Evolutionary conservation across 768 basidiomycete species (phyloP).

Genomic region (Daedaleopsis nitida): DNA sequence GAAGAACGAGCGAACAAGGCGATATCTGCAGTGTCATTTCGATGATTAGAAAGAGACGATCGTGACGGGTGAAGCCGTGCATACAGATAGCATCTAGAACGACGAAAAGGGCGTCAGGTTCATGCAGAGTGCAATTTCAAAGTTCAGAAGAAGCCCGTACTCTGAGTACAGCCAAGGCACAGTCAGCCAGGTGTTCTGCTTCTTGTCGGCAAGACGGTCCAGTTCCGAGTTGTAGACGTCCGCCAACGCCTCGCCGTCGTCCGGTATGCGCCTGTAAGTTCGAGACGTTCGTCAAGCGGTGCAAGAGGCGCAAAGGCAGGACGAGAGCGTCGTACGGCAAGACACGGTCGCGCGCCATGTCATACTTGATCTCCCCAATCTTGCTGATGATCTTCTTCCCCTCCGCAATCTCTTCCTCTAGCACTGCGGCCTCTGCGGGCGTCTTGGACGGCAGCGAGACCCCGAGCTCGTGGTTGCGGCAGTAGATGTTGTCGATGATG

Average conservation of each 20-base stretch:
- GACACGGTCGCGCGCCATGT: conserved; percentile 77
- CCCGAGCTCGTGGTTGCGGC: conserved; percentile 64
- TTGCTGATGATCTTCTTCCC: conserved; percentile 77
- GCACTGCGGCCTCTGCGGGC: conserved; percentile 22
- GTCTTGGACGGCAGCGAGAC: conserved; percentile 30
- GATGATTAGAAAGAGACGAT: background rate
- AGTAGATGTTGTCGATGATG: conserved; percentile 76
- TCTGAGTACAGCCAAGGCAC: conserved; percentile 97
- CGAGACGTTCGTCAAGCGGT: background rate
- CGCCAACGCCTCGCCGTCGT: conserved; percentile 73
- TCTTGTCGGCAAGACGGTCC: conserved; percentile 43
- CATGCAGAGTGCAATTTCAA: background rate
- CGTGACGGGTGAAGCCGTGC: background rate
- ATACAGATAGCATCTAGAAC: conserved; percentile 22
- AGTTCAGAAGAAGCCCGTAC: conserved; percentile 43
- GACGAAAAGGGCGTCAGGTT: background rate
- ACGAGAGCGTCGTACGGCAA: conserved; percentile 49
- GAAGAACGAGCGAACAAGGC: conserved; percentile 76
- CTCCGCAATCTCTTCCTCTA: conserved; percentile 59
- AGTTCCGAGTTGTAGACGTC: conserved; percentile 82
- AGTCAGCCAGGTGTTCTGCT: conserved; percentile 81
- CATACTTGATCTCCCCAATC: conserved; percentile 80
- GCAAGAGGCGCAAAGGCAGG: background rate
- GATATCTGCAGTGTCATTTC: conserved; percentile 61
- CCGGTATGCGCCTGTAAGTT: conserved; percentile 57